Evolutionary conservation across 192 early-diverging fungal genomes (phyloP), one percentile per base, ranked within the genome.

Genomic region (Fimicolochytrium jonesii): DNA sequence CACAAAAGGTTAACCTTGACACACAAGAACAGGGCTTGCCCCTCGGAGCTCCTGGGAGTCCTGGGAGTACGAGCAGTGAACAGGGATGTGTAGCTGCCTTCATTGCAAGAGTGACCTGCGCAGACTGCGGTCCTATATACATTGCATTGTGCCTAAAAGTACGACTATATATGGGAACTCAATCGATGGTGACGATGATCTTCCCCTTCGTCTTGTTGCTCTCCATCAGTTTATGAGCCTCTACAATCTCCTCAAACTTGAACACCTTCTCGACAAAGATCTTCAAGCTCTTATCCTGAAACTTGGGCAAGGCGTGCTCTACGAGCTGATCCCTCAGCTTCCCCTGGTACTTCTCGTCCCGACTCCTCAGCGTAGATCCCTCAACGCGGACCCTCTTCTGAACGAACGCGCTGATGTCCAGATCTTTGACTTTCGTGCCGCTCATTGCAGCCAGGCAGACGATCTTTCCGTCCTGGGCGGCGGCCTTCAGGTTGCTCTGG

Each of bases 361-460:
- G 75, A 3, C 77, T 79, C 26, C 91, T 77, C 29, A 92, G 76
- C 7, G 85, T 76, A 31, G 88, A 81, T 6, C 91, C 91, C 57
- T 86, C 70, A 36, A 92, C 79, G 74, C 64, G 77, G 9, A 89
- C 59, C 22, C 87, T 73, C 70, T 89, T 88, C 35, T 69, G 72
- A n/a, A 89, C 64, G 34, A 90, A 53, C 13, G 71, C 72, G 1
- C 35, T 72, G 36, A 87, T 29, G 51, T 83, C 70, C 26, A 64
- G 39, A 30, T 83, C 56, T n/a, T 75, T 53, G 42, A 86, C 51
- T 7, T 66, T 59, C 20, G 67, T 35, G 28, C 88, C 89, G 20
- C 85, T 77, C 13, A 90, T 80, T 69, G 94, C 93, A 0, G 88
- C 94, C 10, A 94, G 85, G 10, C 94, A 85, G 15, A 92, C 74